These are phyloP conservation scores for Colletotrichum sp. DNA, from an alignment of 2,329 filamentous ascomycete genomes.

Conservation along the genomic window DNA sequence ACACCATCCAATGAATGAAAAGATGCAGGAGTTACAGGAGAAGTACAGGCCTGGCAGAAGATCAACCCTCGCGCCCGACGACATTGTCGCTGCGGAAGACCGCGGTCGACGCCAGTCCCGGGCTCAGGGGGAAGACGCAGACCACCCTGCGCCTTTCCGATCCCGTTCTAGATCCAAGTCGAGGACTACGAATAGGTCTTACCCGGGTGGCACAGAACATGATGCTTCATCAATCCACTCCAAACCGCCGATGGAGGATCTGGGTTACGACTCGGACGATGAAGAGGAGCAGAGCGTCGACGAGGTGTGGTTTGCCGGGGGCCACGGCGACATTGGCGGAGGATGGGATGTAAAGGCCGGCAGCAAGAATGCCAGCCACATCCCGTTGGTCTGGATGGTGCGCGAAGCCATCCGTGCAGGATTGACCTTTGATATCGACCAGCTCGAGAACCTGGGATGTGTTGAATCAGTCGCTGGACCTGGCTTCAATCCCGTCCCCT, in stretches of 20 bases:
- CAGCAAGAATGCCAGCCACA: slow-evolving; percentile 70
- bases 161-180: slow-evolving; percentile 35
- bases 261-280: slow-evolving; percentile 47
- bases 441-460: slow-evolving; percentile 71
- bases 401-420: slow-evolving; percentile 65
- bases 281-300: slow-evolving; percentile 72
- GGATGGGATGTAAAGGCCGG: slow-evolving; percentile 68
- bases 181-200: slow-evolving; percentile 2
- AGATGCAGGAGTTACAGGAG: slow-evolving; percentile 32
- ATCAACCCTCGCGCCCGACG: slow-evolving; percentile 15
- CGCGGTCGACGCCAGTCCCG: background rate
- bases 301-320: slow-evolving; percentile 82
- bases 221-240: slow-evolving; percentile 13
- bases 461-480: slow-evolving; percentile 33
- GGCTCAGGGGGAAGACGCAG: slow-evolving; percentile 25
- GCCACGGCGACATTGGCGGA: slow-evolving; percentile 80
- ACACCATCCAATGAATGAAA: slow-evolving; percentile 22
- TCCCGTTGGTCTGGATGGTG: slow-evolving; percentile 75
- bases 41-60: slow-evolving; percentile 37
- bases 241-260: slow-evolving; percentile 25
- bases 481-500: background rate
- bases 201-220: background rate
- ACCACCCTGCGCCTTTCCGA: slow-evolving; percentile 46
- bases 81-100: slow-evolving; percentile 12
- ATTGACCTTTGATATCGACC: slow-evolving; percentile 71